These are phyloP conservation scores for Galeopsis tetrahit DNA, from an alignment of 257 asterid genomes.

Conservation along the genomic window DNA sequence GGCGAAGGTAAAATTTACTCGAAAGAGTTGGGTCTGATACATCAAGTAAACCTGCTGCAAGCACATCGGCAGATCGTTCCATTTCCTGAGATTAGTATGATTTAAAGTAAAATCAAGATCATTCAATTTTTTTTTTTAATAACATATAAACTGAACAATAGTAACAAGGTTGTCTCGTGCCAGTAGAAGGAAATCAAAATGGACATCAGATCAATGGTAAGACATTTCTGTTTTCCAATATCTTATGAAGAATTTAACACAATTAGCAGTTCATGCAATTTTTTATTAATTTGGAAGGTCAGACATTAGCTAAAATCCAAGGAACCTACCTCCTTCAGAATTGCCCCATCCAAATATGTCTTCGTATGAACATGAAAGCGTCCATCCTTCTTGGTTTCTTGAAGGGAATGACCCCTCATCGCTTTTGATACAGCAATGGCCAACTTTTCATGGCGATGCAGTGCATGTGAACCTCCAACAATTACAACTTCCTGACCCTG, in stretches of 20 bases:
- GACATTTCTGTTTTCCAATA: neutral
- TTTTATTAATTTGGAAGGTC: conserved; percentile 28
- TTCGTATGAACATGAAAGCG: conserved; percentile 96
- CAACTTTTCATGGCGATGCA: conserved; percentile 94
- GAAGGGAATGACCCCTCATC: conserved; percentile 93
- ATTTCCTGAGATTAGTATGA: conserved; percentile 69
- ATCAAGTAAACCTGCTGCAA: conserved; percentile 98
- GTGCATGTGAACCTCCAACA: conserved; percentile 85
- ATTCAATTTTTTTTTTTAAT: neutral
- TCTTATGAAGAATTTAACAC: conserved; percentile 24
- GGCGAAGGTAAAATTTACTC: conserved; percentile 83
- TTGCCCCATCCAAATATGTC: conserved; percentile 96
- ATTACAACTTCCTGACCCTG: conserved; percentile 89
- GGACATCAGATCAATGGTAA: conserved; percentile 16
- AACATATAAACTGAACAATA: conserved; percentile 9
- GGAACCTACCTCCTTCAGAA: conserved; percentile 82
- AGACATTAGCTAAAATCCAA: conserved; percentile 8
- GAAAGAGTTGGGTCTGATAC: conserved; percentile 88
- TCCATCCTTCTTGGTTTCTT: conserved; percentile 98
- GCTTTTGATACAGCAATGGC: conserved; percentile 99
- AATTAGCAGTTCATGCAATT: conserved; percentile 7
- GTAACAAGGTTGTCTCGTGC: conserved; percentile 18
- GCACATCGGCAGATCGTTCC: conserved; percentile 99
- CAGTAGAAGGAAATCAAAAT: conserved; percentile 27
- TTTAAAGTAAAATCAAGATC: conserved; percentile 30